phyloP scores from a whole-genome alignment of 345 rosid genomes.

The Syzygium jambos region DNA sequence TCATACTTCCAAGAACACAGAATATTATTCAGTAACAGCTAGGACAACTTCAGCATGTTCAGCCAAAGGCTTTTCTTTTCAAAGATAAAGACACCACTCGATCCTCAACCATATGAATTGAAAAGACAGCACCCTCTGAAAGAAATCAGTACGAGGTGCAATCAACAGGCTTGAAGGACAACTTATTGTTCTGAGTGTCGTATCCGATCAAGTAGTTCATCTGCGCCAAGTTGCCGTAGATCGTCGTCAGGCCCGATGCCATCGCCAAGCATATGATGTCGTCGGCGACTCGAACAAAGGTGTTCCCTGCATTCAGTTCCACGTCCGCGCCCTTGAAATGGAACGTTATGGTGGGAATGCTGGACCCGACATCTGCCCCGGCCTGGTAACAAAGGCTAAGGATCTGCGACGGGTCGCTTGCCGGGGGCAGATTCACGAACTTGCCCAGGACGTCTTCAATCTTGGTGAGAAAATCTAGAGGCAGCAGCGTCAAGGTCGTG shows the following conservation, averaged over 20 bases:
- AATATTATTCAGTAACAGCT: too few species aligned
- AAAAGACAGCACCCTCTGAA: neutral
- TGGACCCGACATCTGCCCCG: neutral
- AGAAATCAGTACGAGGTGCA: conserved; percentile 12
- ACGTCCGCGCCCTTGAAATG: conserved; percentile 12
- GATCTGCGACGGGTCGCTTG: conserved; percentile 21
- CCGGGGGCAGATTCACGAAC: neutral
- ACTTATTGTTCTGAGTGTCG: conserved; percentile 18
- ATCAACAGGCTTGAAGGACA: conserved; percentile 36
- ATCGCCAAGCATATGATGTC: conserved; percentile 25
- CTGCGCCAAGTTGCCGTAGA: conserved; percentile 36
- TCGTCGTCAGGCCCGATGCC: conserved; percentile 1
- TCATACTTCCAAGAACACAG: too few species aligned
- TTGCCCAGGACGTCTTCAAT: conserved; percentile 20
- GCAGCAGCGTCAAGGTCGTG: conserved; percentile 26
- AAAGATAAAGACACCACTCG: neutral
- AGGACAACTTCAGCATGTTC: too few species aligned
- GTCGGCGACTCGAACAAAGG: conserved; percentile 14
- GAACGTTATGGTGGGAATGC: neutral
- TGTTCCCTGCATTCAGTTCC: conserved; percentile 27
- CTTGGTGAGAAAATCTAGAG: conserved; percentile 13
- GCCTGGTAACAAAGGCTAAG: conserved; percentile 17
- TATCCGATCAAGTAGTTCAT: conserved; percentile 28
- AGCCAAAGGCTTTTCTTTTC: too few species aligned
- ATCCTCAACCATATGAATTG: neutral